A percentile compares a stretch with the other conserved stretches of the same genome.
phyloP scores from a whole-genome alignment of 2,329 filamentous ascomycete genomes.

The Gnomoniopsis smithogilvyi region DNA sequence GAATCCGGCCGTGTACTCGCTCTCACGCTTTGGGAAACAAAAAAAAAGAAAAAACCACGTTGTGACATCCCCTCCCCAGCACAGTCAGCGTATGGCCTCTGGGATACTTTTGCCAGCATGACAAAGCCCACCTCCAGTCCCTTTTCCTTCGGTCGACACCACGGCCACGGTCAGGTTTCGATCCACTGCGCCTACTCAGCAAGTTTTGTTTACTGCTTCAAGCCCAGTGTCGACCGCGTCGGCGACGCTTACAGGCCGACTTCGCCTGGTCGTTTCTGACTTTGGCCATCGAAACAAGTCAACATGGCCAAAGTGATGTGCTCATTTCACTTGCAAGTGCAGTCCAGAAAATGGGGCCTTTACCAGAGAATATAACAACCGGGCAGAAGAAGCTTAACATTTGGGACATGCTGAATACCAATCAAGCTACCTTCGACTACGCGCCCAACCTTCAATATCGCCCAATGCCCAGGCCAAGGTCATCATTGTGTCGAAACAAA shows the following conservation, averaged over 20 bases:
- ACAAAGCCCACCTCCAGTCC: background rate
- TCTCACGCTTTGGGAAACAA: too few relatives aligned
- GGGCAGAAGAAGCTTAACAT: background rate
- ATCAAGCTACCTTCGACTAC: slow-evolving; percentile 1
- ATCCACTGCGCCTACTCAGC: background rate
- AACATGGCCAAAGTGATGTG: background rate
- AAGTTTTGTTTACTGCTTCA: slow-evolving; percentile 4
- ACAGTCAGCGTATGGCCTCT: slow-evolving; percentile 1
- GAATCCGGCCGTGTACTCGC: background rate
- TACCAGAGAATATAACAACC: slow-evolving; percentile 12
- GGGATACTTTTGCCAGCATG: background rate
- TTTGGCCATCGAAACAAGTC: slow-evolving; percentile 3
- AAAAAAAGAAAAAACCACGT: too few relatives aligned
- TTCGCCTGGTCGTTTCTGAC: slow-evolving; percentile 1
- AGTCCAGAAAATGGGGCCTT: slow-evolving; percentile 10
- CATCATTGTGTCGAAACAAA: slow-evolving; percentile 9
- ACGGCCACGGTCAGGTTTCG: background rate
- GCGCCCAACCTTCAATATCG: background rate
- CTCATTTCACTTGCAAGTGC: slow-evolving; percentile 4
- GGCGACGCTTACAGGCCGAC: slow-evolving; percentile 3
- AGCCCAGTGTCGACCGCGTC: slow-evolving; percentile 8
- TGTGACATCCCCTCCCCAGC: background rate
- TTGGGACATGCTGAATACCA: background rate
- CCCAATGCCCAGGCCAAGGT: slow-evolving; percentile 12
- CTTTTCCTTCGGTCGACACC: background rate